Base-by-base conservation (phyloP, 257 asterid genomes). In the Oldenlandia corymbosa region DNA sequence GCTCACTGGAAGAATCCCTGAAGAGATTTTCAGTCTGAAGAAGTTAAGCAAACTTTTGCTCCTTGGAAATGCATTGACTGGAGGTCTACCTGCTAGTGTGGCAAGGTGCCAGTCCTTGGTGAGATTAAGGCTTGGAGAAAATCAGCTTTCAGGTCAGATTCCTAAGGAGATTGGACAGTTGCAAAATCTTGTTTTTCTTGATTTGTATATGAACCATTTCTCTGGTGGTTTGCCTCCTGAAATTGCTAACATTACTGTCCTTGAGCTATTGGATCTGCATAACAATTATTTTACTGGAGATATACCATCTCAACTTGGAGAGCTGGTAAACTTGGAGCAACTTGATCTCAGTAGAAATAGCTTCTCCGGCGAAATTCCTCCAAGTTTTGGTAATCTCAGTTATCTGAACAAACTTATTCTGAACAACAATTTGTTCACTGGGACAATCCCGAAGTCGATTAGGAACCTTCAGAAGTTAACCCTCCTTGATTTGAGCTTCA, bases 171-270 rank as follows among this genome's bases (percentile, higher is more conserved):
- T 91, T 43, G 96, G 96, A 10, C 80, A 84, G 46, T 55, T 91
- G 80, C 92, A 86, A 57, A 91, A 88, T 68, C 95, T 91, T 0
- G 95, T 88, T 78, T 88, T 86, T 79, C 98, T 91, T 80, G 98
- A 91, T 79, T 76, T 91, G 67, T 88, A 85, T 49, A 79, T 79
- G 90, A 91, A 91, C 73, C 93, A 68, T 75, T 86, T 91, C 67
- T 84, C 95, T 32, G 98, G 98, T 23, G 65, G 73, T 55, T 78
- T 91, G 80, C 98, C 96, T 68, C 60, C 72, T 24, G 94, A 91
- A 62, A 79, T 88, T 17, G 77, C 86, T 7, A 86, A 84, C 50
- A 78, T 84, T n/a, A 72, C 92, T 0, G 94, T 91, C 71, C 83
- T 91, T 41, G 98, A 91, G 94, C 81, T 91, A 31, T 75, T 91